phyloP scores from a whole-genome alignment of 2,329 filamentous ascomycete genomes.

The Podosphaera xanthii region DNA sequence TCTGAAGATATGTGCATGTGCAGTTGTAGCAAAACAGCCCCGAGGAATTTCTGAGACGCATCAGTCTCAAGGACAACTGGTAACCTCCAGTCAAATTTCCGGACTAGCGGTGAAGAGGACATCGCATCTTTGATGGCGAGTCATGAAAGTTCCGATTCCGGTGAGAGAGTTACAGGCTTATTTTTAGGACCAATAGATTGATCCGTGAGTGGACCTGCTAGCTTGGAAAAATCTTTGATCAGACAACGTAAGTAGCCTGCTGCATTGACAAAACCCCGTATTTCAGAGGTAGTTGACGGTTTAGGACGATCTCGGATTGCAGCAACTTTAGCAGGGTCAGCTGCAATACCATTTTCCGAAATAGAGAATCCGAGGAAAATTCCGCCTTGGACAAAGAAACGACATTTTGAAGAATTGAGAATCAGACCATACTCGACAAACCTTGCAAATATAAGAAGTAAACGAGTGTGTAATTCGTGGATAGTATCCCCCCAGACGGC shows the following conservation, averaged over 20 bases:
- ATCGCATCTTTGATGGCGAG: background rate
- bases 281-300: background rate
- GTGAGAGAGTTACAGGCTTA: background rate
- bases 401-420: background rate
- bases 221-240: background rate
- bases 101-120: background rate
- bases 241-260: background rate
- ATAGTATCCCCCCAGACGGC: background rate
- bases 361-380: background rate
- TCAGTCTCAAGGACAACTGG: background rate
- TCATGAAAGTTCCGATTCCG: background rate
- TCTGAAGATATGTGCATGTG: background rate
- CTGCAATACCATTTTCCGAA: background rate
- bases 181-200: background rate
- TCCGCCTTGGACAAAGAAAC: background rate
- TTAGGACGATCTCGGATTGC: background rate
- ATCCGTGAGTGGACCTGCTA: background rate
- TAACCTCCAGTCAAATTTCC: background rate
- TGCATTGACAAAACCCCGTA: background rate
- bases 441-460: no score
- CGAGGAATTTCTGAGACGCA: background rate
- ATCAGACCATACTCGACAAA: background rate
- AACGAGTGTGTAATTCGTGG: accelerated
- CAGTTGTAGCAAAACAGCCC: background rate
- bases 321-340: background rate